Conservation (phyloP, 2,329 filamentous ascomycete genomes). For the Blastomyces emzantsi region DNA sequence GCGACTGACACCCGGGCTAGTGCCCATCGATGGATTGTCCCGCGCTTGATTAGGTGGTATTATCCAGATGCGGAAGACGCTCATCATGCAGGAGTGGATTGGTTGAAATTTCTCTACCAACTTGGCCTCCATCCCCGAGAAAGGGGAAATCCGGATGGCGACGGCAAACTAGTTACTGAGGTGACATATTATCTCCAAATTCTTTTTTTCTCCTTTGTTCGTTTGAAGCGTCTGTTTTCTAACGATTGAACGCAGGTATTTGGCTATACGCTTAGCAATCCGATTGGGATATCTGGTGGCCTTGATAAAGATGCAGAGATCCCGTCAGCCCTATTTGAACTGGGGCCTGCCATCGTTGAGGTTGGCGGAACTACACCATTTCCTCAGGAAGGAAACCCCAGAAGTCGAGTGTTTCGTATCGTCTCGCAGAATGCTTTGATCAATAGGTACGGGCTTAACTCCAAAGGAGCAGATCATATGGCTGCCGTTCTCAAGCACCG, state of each 20-base stretch:
- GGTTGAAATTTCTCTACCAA: conserved; percentile 62
- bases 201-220: not conserved
- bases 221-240: not conserved
- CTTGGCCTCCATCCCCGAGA: conserved; percentile 76
- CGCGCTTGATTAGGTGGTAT: conserved; percentile 34
- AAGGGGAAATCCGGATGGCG: conserved; percentile 51
- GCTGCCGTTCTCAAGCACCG: conserved; percentile 69
- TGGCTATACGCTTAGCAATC: conserved; percentile 67
- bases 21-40: conserved; percentile 58
- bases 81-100: conserved; percentile 67
- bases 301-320: conserved; percentile 93
- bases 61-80: conserved; percentile 62
- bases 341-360: conserved; percentile 82
- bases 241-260: conserved; percentile 50
- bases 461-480: conserved; percentile 77
- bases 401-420: conserved; percentile 79
- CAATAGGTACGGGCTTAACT: conserved; percentile 95
- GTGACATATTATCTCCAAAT: conserved; percentile 17
- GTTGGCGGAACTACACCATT: conserved; percentile 81
- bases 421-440: conserved; percentile 78
- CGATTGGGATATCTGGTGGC: conserved; percentile 88
- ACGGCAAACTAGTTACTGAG: conserved; percentile 48
- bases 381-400: conserved; percentile 82
- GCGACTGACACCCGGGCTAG: conserved; percentile 66
- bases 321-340: conserved; percentile 70